A percentile compares a stretch with the other conserved stretches of the same genome.
Conservation (phyloP, 2,329 filamentous ascomycete genomes). For the Ophiostoma sp. region DNA sequence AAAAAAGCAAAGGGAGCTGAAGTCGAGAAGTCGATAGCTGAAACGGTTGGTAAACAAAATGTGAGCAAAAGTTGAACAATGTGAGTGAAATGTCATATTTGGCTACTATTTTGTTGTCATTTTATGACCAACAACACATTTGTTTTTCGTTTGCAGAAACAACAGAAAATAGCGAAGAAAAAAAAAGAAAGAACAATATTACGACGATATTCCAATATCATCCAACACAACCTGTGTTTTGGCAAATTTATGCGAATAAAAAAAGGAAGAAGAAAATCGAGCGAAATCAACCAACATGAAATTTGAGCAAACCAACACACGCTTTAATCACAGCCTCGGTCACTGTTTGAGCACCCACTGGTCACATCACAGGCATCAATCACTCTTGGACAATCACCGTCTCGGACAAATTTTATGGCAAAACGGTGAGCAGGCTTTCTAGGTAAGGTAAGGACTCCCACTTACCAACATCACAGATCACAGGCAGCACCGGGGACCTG, state of each 20-base stretch:
- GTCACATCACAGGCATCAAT: neutral
- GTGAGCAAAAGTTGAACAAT: neutral
- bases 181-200: neutral
- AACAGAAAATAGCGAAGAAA: neutral
- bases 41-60: neutral
- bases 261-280: neutral
- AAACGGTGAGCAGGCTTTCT: neutral
- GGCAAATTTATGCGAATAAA: neutral
- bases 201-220: neutral
- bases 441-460: neutral
- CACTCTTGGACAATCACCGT: neutral
- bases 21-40: neutral
- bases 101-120: neutral
- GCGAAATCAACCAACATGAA: neutral
- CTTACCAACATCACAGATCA: neutral
- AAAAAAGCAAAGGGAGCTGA: neutral
- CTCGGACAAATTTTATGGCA: neutral
- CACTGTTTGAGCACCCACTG: neutral
- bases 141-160: neutral
- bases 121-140: neutral
- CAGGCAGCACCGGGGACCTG: neutral
- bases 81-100: neutral
- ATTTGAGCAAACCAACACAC: neutral
- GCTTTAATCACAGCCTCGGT: conserved; percentile 14
- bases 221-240: neutral